Conservation (phyloP, 192 early-diverging fungal species). For the Oehlia diaphana region DNA sequence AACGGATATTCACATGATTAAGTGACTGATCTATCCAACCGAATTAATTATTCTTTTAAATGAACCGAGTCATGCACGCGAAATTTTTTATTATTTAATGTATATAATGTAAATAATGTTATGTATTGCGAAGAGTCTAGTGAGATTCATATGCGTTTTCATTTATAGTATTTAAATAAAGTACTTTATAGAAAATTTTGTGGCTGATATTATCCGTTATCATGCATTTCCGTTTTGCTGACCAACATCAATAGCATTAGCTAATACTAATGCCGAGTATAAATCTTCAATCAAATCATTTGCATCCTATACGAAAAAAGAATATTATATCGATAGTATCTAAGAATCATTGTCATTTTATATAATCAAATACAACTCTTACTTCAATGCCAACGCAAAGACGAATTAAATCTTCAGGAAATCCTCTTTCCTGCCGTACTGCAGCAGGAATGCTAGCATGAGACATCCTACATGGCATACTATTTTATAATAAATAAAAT, state of each 20-base stretch:
- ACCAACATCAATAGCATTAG: slow-evolving; percentile 30
- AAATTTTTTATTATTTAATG: too few relatives aligned
- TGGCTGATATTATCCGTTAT: too few relatives aligned
- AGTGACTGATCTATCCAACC: too few relatives aligned
- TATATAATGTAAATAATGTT: too few relatives aligned
- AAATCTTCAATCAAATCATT: slow-evolving; percentile 91
- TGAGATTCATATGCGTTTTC: too few relatives aligned
- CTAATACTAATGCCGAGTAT: slow-evolving; percentile 65
- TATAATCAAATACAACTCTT: background rate
- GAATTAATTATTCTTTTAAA: too few relatives aligned
- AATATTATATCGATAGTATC: background rate
- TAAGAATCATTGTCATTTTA: background rate
- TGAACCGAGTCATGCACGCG: too few relatives aligned
- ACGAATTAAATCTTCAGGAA: slow-evolving; percentile 97
- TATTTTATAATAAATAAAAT: slow-evolving; percentile 28
- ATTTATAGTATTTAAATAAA: too few relatives aligned
- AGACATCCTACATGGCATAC: slow-evolving; percentile 98
- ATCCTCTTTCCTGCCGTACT: slow-evolving; percentile 78
- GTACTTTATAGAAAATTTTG: too few relatives aligned
- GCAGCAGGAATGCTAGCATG: slow-evolving; percentile 94
- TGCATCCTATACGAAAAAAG: slow-evolving; percentile 49
- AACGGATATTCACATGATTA: too few relatives aligned
- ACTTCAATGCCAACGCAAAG: slow-evolving; percentile 93
- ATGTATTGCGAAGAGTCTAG: too few relatives aligned
- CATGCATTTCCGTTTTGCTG: background rate